phyloP scores from a whole-genome alignment of 164 flowering plant species.

The Vitis vinifera region DNA sequence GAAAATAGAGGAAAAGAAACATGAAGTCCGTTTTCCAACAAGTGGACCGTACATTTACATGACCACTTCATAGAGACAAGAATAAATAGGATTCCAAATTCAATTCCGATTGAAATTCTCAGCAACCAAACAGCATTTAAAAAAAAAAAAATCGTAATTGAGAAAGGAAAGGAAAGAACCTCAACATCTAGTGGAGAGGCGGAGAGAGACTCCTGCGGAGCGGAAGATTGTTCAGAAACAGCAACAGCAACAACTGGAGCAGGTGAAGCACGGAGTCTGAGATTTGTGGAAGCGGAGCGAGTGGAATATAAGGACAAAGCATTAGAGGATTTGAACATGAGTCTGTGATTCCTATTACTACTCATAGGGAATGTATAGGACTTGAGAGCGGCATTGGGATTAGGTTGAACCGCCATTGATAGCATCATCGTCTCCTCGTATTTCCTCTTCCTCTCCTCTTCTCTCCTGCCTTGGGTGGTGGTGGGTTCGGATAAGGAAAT shows the following conservation, averaged over 20 bases:
- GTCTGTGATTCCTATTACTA: neutral
- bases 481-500: too few species aligned
- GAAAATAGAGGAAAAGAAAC: too few species aligned
- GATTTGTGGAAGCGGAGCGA: neutral
- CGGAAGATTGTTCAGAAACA: neutral
- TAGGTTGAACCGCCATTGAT: conserved; percentile 12
- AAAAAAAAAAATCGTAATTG: neutral
- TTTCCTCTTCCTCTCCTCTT: too few species aligned
- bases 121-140: neutral
- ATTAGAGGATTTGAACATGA: conserved; percentile 10
- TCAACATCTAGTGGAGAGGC: neutral
- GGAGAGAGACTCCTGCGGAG: neutral
- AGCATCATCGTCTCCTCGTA: neutral
- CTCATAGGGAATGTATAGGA: conserved; percentile 2
- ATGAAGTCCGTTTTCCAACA: too few species aligned
- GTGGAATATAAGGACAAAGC: neutral
- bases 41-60: too few species aligned
- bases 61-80: too few species aligned
- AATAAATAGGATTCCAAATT: too few species aligned
- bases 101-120: too few species aligned
- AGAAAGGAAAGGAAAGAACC: neutral
- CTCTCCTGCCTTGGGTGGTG: too few species aligned
- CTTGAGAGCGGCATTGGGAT: neutral
- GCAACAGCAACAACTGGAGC: conserved; percentile 3
- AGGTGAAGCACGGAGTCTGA: neutral